A percentile compares a stretch with the other conserved stretches of the same genome.
These are phyloP conservation scores for Nevesoporus exiguus DNA, from an alignment of 768 basidiomycete genomes.

Conservation along the genomic window DNA sequence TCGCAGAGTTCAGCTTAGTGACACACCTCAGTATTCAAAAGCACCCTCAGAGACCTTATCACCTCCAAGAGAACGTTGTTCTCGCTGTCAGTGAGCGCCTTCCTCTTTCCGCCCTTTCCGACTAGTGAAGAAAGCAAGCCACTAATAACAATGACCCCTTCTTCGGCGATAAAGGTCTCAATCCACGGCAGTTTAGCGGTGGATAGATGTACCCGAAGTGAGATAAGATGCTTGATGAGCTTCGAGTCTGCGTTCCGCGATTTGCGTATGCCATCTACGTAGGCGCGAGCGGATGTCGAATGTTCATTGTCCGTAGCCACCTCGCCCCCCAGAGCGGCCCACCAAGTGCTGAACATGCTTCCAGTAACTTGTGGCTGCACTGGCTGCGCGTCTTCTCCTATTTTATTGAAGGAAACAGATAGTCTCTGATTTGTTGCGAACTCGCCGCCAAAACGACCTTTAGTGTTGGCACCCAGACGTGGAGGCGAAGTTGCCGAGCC, in stretches of 20 bases:
- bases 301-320: slow-evolving; percentile 35
- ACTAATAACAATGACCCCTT: slow-evolving; percentile 65
- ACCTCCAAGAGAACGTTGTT: slow-evolving; percentile 66
- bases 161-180: slow-evolving; percentile 60
- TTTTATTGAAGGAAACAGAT: slow-evolving; percentile 29
- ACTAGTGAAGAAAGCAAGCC: slow-evolving; percentile 57
- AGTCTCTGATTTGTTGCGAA: slow-evolving; percentile 26
- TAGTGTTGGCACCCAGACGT: slow-evolving; percentile 27
- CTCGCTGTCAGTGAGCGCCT: slow-evolving; percentile 60
- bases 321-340: slow-evolving; percentile 63
- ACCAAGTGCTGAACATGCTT: slow-evolving; percentile 73
- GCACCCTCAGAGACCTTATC: slow-evolving; percentile 73
- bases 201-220: slow-evolving; percentile 80
- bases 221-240: slow-evolving; percentile 74
- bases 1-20: neutral
- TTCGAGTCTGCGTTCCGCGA: slow-evolving; percentile 54
- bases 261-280: slow-evolving; percentile 57
- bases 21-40: slow-evolving; percentile 80
- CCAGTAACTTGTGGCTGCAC: slow-evolving; percentile 70
- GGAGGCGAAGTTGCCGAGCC: slow-evolving; percentile 38
- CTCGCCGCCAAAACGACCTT: slow-evolving; percentile 39
- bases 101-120: slow-evolving; percentile 63
- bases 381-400: slow-evolving; percentile 30
- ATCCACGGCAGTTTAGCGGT: slow-evolving; percentile 80
- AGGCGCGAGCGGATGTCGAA: slow-evolving; percentile 53